Evolutionary conservation across 2,329 filamentous ascomycete species (phyloP).

Genomic region (Colletotrichum sp.): DNA sequence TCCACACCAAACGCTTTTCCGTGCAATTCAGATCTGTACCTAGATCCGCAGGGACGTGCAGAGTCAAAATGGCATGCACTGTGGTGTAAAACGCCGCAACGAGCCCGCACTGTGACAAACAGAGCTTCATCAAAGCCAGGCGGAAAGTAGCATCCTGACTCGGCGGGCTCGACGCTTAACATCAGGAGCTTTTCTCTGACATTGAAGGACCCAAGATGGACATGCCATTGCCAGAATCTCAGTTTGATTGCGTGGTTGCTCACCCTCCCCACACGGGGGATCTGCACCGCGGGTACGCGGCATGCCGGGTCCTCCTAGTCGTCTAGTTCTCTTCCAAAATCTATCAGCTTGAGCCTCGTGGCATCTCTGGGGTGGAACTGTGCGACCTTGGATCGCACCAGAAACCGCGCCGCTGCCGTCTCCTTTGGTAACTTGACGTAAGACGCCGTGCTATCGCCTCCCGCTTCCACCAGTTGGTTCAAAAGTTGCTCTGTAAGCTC

Average conservation of each 20-base stretch:
- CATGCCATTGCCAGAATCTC: neutral
- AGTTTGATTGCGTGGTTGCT: conserved; percentile 7
- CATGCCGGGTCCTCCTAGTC: conserved; percentile 38
- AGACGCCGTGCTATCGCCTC: conserved; percentile 58
- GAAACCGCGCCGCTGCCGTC: conserved; percentile 66
- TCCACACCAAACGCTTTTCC: neutral
- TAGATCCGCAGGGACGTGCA: conserved; percentile 3
- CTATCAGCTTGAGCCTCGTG: conserved; percentile 61
- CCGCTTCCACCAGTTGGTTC: conserved; percentile 60
- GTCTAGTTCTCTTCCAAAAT: conserved; percentile 69
- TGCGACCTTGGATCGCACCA: conserved; percentile 69
- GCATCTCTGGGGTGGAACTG: conserved; percentile 71
- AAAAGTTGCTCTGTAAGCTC: conserved; percentile 65
- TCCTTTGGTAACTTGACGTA: conserved; percentile 66
- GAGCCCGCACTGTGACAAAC: neutral
- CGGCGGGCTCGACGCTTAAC: neutral
- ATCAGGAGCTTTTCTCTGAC: conserved; percentile 19
- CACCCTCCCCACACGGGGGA: conserved; percentile 18
- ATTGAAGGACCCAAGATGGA: conserved; percentile 2
- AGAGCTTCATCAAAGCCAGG: neutral
- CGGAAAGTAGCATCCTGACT: neutral
- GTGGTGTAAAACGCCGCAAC: neutral
- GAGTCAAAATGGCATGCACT: conserved; percentile 8
- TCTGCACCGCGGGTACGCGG: conserved; percentile 14
- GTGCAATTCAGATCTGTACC: neutral